Conservation (phyloP, 148 eudicot genomes). For the Suaeda aralocaspica region DNA sequence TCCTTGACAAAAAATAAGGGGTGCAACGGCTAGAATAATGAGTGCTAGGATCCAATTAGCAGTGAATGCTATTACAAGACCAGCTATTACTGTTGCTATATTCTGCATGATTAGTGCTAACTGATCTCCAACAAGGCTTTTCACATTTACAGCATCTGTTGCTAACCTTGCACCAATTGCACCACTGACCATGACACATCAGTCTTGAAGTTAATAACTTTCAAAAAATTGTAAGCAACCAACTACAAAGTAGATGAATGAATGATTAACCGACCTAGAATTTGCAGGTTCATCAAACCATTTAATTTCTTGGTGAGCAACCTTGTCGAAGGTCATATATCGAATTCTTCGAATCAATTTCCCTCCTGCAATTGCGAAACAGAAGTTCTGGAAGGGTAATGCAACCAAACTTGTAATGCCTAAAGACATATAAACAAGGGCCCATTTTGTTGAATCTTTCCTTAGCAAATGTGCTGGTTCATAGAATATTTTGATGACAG, state of each 20-base stretch:
- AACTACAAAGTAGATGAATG: background rate
- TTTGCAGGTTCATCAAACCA: slow-evolving; percentile 87
- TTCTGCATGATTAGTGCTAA: slow-evolving; percentile 63
- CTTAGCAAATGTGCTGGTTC: slow-evolving; percentile 43
- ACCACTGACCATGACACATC: slow-evolving; percentile 41
- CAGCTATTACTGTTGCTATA: slow-evolving; percentile 50
- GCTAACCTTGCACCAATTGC: slow-evolving; percentile 88
- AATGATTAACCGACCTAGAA: slow-evolving; percentile 46
- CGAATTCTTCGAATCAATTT: slow-evolving; percentile 65
- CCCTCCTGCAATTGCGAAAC: slow-evolving; percentile 82
- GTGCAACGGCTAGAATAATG: slow-evolving; percentile 50
- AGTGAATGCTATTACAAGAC: slow-evolving; percentile 61
- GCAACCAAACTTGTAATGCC: slow-evolving; percentile 35
- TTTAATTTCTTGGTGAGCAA: slow-evolving; percentile 73
- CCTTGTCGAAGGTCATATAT: slow-evolving; percentile 57
- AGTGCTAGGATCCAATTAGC: slow-evolving; percentile 78
- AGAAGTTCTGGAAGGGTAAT: slow-evolving; percentile 59
- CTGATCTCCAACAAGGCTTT: slow-evolving; percentile 80
- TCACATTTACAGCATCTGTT: slow-evolving; percentile 70
- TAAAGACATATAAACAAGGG: slow-evolving; percentile 39
- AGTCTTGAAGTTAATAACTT: background rate
- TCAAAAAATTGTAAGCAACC: background rate
- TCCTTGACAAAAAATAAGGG: slow-evolving; percentile 58
- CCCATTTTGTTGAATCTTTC: slow-evolving; percentile 63
- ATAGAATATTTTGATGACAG: slow-evolving; percentile 55